Conservation (phyloP, 495 filamentous ascomycete genomes). For the Cercophora newfieldiana region DNA sequence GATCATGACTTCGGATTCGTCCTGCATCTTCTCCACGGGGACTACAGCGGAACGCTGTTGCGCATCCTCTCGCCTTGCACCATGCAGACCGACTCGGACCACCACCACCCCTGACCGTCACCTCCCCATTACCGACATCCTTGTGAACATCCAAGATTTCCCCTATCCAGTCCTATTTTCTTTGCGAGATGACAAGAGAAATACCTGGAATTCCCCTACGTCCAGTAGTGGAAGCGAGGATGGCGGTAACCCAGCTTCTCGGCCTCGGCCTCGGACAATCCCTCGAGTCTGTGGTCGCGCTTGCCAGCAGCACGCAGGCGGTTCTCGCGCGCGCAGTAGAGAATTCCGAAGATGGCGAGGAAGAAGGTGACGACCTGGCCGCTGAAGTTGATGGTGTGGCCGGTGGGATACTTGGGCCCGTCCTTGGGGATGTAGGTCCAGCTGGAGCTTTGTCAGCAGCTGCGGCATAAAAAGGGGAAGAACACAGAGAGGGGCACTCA, state of each 20-base stretch:
- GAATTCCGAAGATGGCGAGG: conserved; percentile 49
- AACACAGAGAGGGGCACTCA: conserved; percentile 18
- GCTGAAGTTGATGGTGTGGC: conserved; percentile 60
- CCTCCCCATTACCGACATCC: too few relatives aligned
- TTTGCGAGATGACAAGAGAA: neutral
- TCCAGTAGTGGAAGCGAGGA: conserved; percentile 55
- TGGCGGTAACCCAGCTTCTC: conserved; percentile 52
- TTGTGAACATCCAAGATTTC: neutral
- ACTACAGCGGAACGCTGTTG: too few relatives aligned
- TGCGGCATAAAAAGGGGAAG: neutral
- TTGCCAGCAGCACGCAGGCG: conserved; percentile 47
- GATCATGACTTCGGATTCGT: too few relatives aligned
- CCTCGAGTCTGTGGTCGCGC: conserved; percentile 53
- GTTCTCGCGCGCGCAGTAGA: conserved; percentile 57
- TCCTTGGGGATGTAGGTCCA: conserved; percentile 58
- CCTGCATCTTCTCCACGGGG: too few relatives aligned
- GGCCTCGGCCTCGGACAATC: conserved; percentile 49
- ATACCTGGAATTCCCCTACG: conserved; percentile 2
- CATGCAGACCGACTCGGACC: too few relatives aligned
- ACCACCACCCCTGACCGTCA: too few relatives aligned
- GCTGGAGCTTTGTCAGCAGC: conserved; percentile 20
- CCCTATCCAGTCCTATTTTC: neutral
- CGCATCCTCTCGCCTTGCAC: too few relatives aligned
- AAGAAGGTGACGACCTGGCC: conserved; percentile 45
- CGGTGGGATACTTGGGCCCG: conserved; percentile 51